Base-by-base conservation (phyloP, 371 early-diverging fungal species). In the Mucor plumbeus region DNA sequence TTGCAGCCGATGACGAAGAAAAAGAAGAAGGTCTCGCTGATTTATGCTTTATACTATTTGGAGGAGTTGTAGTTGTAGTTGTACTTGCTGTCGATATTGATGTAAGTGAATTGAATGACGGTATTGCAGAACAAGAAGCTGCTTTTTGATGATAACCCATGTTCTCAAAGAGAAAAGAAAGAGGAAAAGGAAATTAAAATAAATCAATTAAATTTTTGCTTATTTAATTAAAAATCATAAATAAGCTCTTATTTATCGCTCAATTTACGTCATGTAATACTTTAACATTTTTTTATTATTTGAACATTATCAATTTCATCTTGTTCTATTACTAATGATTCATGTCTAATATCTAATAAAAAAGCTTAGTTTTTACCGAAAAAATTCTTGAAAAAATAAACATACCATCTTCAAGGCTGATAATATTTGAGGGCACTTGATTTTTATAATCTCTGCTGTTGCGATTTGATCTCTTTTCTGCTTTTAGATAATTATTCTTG, bases 401-500 rank as follows among this genome's bases (percentile, higher is more conserved):
- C 19, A 19, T 47, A 47, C 47, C 47, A 3, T 71, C 41, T 65
- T 78, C 79, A 41, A 77, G 59, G 7, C 69, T 69, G 9, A 71
- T 69, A 11, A 78, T 69, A 14, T 44, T 65, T 21, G 59, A 38
- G 4, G 79, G 79, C 11, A 71, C 76, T 13, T 61, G 61, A 19
- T 76, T 66, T 43, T 68, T 73, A 54, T 71, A 78, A 21, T 65
- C 59, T 15, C 71, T 41, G 41, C 76, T 76, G 19, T 76, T 78
- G 48, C 79, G 66, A 40, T 65, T 61, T 11, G 56, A 71, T 15
- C 65, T 60, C 35, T 33, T 26, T 26, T 26, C 26, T 26, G 26
- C 26, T 40, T 68, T 55, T 5, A 65, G n/a, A 13, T 62, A 63
- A 21, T 63, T n/a, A 0, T 63, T 21, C 19, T 66, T 63, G 39